Evolutionary conservation across 345 rosid species (phyloP), one percentile per base, ranked within the genome.

Genomic region (Citropsis articulata): DNA sequence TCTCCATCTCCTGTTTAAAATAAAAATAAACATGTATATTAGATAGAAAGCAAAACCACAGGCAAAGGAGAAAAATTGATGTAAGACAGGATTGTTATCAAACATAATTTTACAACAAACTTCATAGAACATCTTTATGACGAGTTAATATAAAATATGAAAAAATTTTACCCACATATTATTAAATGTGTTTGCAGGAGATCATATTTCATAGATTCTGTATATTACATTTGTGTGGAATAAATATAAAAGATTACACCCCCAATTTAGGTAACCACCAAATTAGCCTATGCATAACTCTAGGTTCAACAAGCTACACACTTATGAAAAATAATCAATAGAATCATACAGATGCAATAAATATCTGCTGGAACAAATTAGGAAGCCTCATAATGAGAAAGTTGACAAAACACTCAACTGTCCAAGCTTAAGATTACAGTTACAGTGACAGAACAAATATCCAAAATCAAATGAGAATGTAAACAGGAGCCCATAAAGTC

Each of bases 1-100:
- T 96, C 85, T 91, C 93, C 65, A 91, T 78, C 71, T 91, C 98
- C 98, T 94, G 87, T 35, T 65, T 33, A 79, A 27, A 71, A 42
- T 78, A 73, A 77, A 40, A 80, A 65, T 45, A 74, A 82, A 56
- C 53, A 77, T 38, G 28, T 27, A 9, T 9, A 63, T 73, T 30
- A 76, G 59, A 68, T 56, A 36, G 70, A 35, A 70, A 60, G 40
- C 67, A 21, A 42, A 35, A 72, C 50, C 28, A 75, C 62, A 2
- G 19, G 40, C 8, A 53, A 53, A 36, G 28, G 35, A 55, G 42
- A 14, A 56, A 48, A 7, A 9, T 25, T 56, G 31, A 25, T 57
- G 22, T n/a, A 36, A 33, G 25, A 35, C 55, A 6, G 25, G 13
- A 40, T 60, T 73, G 33, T 36, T 24, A 27, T 36, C 8, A 74